phyloP scores from a whole-genome alignment of 75 land plant genomes.

The Cryptomeria japonica region DNA sequence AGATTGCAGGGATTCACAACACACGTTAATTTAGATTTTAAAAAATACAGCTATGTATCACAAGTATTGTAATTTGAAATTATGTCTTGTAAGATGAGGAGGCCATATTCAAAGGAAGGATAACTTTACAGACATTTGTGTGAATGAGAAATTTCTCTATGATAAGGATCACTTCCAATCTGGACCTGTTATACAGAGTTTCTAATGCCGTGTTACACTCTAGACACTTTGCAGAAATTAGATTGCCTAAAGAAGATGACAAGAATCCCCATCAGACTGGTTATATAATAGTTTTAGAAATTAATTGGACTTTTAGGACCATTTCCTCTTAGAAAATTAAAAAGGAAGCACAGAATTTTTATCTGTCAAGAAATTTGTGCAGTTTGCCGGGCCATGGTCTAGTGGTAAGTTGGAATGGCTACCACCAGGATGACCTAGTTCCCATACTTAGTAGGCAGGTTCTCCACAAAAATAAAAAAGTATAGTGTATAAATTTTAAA shows the following conservation, averaged over 20 bases:
- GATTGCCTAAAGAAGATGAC: not conserved
- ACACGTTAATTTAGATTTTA: not conserved
- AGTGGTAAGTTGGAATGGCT: not conserved
- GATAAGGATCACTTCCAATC: not conserved
- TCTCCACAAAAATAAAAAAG: not conserved
- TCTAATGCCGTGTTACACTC: not conserved
- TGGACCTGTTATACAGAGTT: not conserved
- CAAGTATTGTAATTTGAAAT: not conserved
- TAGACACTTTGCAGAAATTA: not conserved
- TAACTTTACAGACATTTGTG: not conserved
- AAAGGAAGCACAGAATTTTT: not conserved
- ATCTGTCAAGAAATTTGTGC: not conserved
- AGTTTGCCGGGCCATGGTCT: not conserved
- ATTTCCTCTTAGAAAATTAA: not conserved
- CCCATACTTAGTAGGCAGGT: not conserved
- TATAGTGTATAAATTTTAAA: not conserved
- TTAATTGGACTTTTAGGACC: not conserved
- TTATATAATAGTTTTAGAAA: not conserved
- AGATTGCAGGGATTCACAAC: not conserved
- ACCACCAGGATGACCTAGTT: not conserved
- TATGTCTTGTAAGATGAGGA: not conserved
- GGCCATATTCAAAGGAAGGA: not conserved
- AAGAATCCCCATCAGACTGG: not conserved
- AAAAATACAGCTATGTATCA: constrained; percentile 1
- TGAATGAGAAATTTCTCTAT: not conserved